Evolutionary conservation across 371 early-diverging fungal genomes (phyloP), one percentile per base, ranked within the genome.

Genomic region (Sporodiniella umbellata): DNA sequence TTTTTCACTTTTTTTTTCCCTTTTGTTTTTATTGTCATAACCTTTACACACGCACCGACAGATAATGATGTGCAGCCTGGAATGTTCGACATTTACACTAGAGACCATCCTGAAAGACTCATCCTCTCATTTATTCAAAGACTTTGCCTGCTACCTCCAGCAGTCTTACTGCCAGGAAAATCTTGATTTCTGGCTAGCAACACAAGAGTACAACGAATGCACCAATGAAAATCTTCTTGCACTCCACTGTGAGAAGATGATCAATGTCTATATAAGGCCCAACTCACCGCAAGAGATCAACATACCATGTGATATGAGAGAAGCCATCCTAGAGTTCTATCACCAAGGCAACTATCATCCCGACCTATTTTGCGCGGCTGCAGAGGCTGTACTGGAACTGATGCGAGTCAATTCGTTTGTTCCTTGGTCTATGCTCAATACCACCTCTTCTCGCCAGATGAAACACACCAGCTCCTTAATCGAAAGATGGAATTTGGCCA

Each of bases 221-320:
- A 51, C 28, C 11, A 42, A 54, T 4, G 43, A 53, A 15, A 47
- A 30, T 12, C 23, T 25, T 11, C 19, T 45, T 19, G 23, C 53
- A 47, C 44, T 52, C 28, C 10, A 21, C 38, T 44, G 51, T 60
- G 64, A 60, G 12, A 37, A 45, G 3, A 70, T 75, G 28, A 47
- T 75, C 14, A 38, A 50, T 39, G 58, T 51, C 5, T 62, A 68
- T 42, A 62, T 75, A 14, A 61, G 57, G 22, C 64, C 76, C 24
- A 75, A 72, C 42, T 64, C 76, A 25, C 59, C 69, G 15, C 68
- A 68, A 51, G 76, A 75, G 47, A 75, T 75, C 53, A 75, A 75
- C 35, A 75, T 75, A 31, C 76, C 72, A 17, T 75, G 72, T 42
- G 72, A 72, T 26, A 75, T 75, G 66, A 56, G 76, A 38, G 60